Evolutionary conservation across 2,329 filamentous ascomycete genomes (phyloP).

Genomic region (Arthrinium phaeospermum): DNA sequence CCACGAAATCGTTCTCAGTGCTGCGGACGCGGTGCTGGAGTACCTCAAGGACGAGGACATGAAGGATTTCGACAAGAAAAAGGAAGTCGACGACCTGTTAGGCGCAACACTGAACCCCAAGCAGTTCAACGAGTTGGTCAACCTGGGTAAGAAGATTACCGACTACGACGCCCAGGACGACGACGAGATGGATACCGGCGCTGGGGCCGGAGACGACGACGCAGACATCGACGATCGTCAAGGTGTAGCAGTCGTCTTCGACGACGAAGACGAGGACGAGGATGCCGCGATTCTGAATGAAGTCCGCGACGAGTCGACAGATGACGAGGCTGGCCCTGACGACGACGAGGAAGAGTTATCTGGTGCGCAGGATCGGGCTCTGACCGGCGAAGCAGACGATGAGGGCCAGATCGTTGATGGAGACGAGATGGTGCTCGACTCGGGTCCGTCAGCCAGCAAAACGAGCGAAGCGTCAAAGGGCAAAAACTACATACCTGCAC

Average conservation of each 20-base stretch:
- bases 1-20: slow-evolving; percentile 89
- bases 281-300: slow-evolving; percentile 80
- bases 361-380: slow-evolving; percentile 57
- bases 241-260: slow-evolving; percentile 96
- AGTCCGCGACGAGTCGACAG: slow-evolving; percentile 85
- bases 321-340: slow-evolving; percentile 74
- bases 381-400: slow-evolving; percentile 50
- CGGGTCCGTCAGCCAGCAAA: slow-evolving; percentile 53
- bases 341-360: slow-evolving; percentile 63
- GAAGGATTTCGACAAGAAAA: slow-evolving; percentile 98
- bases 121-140: slow-evolving; percentile 96
- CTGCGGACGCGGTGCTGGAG: slow-evolving; percentile 89
- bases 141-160: slow-evolving; percentile 97
- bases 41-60: slow-evolving; percentile 92
- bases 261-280: slow-evolving; percentile 87
- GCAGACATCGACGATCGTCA: slow-evolving; percentile 91
- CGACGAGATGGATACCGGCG: slow-evolving; percentile 78
- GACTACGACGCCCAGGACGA: slow-evolving; percentile 98
- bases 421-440: slow-evolving; percentile 86
- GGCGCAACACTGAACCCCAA: slow-evolving; percentile 83
- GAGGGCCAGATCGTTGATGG: slow-evolving; percentile 58
- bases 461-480: slow-evolving; percentile 55
- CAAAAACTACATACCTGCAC: slow-evolving; percentile 72
- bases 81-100: slow-evolving; percentile 91
- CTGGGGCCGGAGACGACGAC: slow-evolving; percentile 66